Percentiles rank a stretch among this genome's conserved stretches.
phyloP scores from a whole-genome alignment of 140 eudicot species.

The Bidens hawaiensis region DNA sequence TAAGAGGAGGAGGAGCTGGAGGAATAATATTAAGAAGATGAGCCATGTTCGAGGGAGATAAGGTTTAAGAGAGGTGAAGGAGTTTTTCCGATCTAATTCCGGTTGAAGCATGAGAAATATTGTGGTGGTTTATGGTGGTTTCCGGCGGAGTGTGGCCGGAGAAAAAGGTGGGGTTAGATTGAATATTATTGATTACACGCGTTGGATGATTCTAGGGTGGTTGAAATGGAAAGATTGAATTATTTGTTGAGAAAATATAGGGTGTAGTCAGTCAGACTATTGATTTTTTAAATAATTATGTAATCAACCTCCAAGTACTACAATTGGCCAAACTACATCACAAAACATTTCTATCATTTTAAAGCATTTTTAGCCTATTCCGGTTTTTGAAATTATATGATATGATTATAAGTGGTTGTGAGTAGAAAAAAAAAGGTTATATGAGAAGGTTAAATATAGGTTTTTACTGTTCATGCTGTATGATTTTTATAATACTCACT shows the following conservation, averaged over 20 bases:
- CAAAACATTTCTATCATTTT: too few species aligned
- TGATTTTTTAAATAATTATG: constrained; percentile 10
- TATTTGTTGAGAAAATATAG: constrained; percentile 28
- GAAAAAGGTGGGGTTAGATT: constrained; percentile 4
- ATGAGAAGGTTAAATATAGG: too few species aligned
- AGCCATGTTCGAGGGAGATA: constrained; percentile 63
- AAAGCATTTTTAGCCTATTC: too few species aligned
- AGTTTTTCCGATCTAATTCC: constrained; percentile 33
- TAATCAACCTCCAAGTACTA: not conserved
- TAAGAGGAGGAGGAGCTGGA: constrained; percentile 68
- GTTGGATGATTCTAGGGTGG: not conserved
- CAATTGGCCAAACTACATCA: not conserved
- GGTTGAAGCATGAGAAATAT: constrained; percentile 68
- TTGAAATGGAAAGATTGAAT: constrained; percentile 16
- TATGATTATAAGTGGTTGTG: too few species aligned
- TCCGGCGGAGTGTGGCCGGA: constrained; percentile 35
- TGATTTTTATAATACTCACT: too few species aligned
- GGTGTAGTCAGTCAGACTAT: not conserved
- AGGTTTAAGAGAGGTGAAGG: constrained; percentile 37
- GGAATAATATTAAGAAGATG: constrained; percentile 50
- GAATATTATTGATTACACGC: too few species aligned
- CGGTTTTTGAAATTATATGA: too few species aligned
- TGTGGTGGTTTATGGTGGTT: constrained; percentile 11
- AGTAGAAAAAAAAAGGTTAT: too few species aligned
- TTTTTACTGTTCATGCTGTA: too few species aligned